phyloP scores from a whole-genome alignment of 192 early-diverging fungal genomes.

The Cladochytrium replicatum region DNA sequence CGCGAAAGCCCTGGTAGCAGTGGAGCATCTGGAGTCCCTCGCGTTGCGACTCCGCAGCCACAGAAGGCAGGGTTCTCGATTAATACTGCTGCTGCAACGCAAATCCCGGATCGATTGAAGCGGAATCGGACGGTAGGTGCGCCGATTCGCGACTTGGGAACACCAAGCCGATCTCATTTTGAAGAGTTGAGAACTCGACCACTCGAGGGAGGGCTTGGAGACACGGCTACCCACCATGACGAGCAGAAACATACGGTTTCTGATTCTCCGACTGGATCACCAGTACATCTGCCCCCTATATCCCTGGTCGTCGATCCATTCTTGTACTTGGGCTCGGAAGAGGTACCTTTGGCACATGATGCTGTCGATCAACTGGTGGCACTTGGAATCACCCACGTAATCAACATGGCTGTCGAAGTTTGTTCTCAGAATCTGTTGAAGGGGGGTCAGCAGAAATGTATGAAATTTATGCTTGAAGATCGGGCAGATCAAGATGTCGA shows the following conservation, averaged over 20 bases:
- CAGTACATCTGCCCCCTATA: neutral
- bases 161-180: too few species aligned
- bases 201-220: neutral
- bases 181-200: neutral
- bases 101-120: too few species aligned
- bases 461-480: slow-evolving; percentile 41
- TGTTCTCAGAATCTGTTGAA: too few species aligned
- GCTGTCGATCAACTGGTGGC: slow-evolving; percentile 36
- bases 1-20: too few species aligned
- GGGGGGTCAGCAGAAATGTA: too few species aligned
- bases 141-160: too few species aligned
- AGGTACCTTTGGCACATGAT: slow-evolving; percentile 38
- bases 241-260: neutral
- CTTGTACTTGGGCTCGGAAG: slow-evolving; percentile 54
- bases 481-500: slow-evolving; percentile 62
- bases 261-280: neutral
- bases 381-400: slow-evolving; percentile 49
- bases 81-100: too few species aligned
- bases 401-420: slow-evolving; percentile 70
- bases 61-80: too few species aligned
- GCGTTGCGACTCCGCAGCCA: too few species aligned
- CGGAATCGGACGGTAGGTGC: too few species aligned
- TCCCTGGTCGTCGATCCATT: slow-evolving; percentile 21
- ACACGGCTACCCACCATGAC: neutral
- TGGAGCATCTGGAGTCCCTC: too few species aligned